Evolutionary conservation across 2,329 filamentous ascomycete genomes (phyloP).

Genomic region (Exserohilum rostratum): DNA sequence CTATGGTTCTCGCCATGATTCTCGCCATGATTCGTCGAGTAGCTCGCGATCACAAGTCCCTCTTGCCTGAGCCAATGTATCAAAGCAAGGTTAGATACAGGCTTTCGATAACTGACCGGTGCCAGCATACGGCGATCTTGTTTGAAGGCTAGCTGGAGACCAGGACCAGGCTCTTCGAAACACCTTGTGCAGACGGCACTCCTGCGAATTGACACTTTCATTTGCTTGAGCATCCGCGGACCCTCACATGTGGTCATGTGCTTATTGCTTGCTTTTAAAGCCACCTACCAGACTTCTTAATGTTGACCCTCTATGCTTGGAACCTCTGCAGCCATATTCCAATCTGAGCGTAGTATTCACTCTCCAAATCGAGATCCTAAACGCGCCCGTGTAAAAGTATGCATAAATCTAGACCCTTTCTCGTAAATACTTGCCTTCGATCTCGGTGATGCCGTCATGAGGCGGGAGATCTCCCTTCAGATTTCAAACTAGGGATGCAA

Average conservation of each 20-base stretch:
- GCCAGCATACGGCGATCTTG: not conserved
- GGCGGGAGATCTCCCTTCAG: conserved; percentile 4
- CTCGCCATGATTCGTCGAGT: conserved; percentile 1
- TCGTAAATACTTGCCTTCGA: not conserved
- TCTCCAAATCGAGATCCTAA: not conserved
- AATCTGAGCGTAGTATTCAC: not conserved
- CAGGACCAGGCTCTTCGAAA: not conserved
- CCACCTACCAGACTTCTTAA: not conserved
- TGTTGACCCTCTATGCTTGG: not conserved
- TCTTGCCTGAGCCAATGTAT: not conserved
- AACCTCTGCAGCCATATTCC: not conserved
- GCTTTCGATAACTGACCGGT: conserved; percentile 6
- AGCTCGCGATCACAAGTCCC: conserved; percentile 5
- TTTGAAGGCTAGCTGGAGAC: not conserved
- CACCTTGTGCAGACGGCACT: not conserved
- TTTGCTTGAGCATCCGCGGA: not conserved
- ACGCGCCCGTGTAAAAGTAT: not conserved
- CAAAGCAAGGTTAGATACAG: not conserved
- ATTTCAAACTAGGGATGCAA: not conserved
- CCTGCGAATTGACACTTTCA: not conserved
- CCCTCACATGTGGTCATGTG: not conserved
- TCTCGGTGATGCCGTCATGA: conserved; percentile 1
- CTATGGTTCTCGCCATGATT: not conserved
- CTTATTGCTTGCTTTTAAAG: not conserved
- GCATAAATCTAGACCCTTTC: conserved; percentile 2